phyloP scores from a whole-genome alignment of 2,329 filamentous ascomycete species.

The Chaetomiaceae sp. region DNA sequence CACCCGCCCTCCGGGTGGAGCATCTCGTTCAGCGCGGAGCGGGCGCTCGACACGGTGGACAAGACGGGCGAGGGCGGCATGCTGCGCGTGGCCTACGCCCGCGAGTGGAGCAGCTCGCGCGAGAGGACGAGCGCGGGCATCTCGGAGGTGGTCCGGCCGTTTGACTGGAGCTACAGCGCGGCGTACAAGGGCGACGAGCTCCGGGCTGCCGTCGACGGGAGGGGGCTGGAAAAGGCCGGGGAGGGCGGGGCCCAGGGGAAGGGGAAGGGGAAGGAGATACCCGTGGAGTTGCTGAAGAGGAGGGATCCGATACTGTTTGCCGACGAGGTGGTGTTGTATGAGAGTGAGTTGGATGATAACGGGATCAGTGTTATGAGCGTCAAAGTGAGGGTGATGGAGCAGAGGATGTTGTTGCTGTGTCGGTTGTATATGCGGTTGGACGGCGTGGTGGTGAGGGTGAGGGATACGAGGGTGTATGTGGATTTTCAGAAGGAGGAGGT shows the following conservation, averaged over 20 bases:
- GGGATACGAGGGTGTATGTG: constrained; percentile 87
- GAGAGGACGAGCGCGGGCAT: constrained; percentile 82
- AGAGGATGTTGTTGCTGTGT: constrained; percentile 76
- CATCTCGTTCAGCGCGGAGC: constrained; percentile 76
- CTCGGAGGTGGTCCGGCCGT: constrained; percentile 89
- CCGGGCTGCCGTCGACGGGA: not conserved
- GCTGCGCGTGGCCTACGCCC: constrained; percentile 89
- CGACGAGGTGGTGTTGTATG: constrained; percentile 92
- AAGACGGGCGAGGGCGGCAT: constrained; percentile 80
- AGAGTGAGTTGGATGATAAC: constrained; percentile 97
- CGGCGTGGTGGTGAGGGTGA: constrained; percentile 78
- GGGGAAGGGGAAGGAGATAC: constrained; percentile 47
- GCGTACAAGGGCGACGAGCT: constrained; percentile 62
- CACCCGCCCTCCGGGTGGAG: constrained; percentile 74
- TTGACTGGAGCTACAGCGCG: constrained; percentile 97
- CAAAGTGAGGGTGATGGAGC: constrained; percentile 91
- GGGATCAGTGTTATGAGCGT: constrained; percentile 86
- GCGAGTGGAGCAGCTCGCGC: constrained; percentile 67
- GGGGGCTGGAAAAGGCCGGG: not conserved
- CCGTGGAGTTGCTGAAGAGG: constrained; percentile 78
- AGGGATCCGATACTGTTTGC: constrained; percentile 95
- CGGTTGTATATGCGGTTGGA: constrained; percentile 92
- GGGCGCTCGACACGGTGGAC: constrained; percentile 85
- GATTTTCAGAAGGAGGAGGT: constrained; percentile 79
- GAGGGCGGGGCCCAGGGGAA: not conserved